These are phyloP conservation scores for Pseudozyma pruni DNA, from an alignment of 1,284 basidiomycete genomes.

Conservation along the genomic window DNA sequence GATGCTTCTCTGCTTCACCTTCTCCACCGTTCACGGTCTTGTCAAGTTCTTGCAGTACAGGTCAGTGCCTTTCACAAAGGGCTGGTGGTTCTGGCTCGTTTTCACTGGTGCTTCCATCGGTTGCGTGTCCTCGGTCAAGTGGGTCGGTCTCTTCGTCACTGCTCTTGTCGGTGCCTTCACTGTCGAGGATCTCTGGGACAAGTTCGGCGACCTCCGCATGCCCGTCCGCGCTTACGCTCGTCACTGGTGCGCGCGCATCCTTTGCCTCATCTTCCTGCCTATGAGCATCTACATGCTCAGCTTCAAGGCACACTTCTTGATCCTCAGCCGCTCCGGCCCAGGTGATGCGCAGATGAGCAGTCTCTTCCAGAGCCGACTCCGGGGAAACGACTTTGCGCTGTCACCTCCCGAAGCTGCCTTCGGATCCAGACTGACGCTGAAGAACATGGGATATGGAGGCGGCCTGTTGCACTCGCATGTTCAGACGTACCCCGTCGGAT, in stretches of 20 bases:
- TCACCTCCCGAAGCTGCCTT: constrained; percentile 78
- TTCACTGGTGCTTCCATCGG: constrained; percentile 93
- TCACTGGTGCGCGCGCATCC: constrained; percentile 89
- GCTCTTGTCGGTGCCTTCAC: constrained; percentile 95
- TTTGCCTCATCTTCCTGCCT: constrained; percentile 88
- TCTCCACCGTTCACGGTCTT: constrained; percentile 92
- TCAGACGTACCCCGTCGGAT: constrained; percentile 92
- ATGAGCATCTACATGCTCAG: constrained; percentile 89
- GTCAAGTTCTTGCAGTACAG: constrained; percentile 94
- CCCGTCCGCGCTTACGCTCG: constrained; percentile 82
- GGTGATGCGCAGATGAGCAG: constrained; percentile 99
- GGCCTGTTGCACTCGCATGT: constrained; percentile 96
- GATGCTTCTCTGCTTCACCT: constrained; percentile 97
- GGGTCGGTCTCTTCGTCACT: constrained; percentile 94
- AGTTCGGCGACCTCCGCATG: constrained; percentile 95
- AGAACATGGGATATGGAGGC: constrained; percentile 98
- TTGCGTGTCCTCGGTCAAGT: constrained; percentile 95
- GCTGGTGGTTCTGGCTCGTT: constrained; percentile 96
- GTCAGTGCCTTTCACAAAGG: constrained; percentile 85
- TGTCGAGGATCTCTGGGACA: constrained; percentile 96
- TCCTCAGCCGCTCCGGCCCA: constrained; percentile 92
- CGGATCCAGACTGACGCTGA: constrained; percentile 90
- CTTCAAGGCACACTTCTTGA: constrained; percentile 95
- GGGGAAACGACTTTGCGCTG: constrained; percentile 88
- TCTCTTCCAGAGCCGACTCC: constrained; percentile 95